Conservation (phyloP, 441 rosid species). For the Bruguiera hainesii region DNA sequence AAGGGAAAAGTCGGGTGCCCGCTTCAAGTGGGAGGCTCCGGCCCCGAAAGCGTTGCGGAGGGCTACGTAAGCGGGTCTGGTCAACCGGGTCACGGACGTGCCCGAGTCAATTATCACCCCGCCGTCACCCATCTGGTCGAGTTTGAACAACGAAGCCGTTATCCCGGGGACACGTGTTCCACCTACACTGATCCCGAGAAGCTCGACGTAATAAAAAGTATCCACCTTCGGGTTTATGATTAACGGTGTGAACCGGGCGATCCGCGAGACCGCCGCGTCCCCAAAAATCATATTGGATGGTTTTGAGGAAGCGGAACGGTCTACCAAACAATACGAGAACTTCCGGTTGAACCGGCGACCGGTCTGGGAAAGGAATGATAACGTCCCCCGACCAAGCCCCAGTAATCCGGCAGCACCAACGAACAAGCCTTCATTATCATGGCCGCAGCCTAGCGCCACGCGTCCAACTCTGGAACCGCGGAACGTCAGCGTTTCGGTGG, state of each 20-base stretch:
- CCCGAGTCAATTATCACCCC: constrained; percentile 95
- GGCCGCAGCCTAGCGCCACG: constrained; percentile 85
- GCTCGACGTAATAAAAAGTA: constrained; percentile 80
- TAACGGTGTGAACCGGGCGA: constrained; percentile 70
- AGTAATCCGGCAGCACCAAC: constrained; percentile 86
- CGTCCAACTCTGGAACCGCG: constrained; percentile 46
- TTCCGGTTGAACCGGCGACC: constrained; percentile 63
- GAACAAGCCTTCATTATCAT: constrained; percentile 80
- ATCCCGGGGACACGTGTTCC: constrained; percentile 65
- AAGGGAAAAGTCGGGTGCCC: constrained; percentile 68
- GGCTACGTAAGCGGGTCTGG: constrained; percentile 66
- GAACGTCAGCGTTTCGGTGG: constrained; percentile 82
- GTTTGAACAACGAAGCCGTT: constrained; percentile 61
- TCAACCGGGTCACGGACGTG: constrained; percentile 82
- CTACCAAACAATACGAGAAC: constrained; percentile 87
- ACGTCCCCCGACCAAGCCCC: constrained; percentile 78
- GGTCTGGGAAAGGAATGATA: constrained; percentile 78
- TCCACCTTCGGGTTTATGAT: constrained; percentile 72
- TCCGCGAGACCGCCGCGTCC: constrained; percentile 50
- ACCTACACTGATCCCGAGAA: constrained; percentile 83
- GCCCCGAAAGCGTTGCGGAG: constrained; percentile 63
- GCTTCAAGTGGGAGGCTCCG: constrained; percentile 51
- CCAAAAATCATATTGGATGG: constrained; percentile 84
- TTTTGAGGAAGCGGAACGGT: constrained; percentile 62
- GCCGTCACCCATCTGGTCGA: constrained; percentile 64